A percentile compares a stretch with the other conserved stretches of the same genome.
phyloP scores from a whole-genome alignment of 2,329 filamentous ascomycete species.

The Xylaria sp. region DNA sequence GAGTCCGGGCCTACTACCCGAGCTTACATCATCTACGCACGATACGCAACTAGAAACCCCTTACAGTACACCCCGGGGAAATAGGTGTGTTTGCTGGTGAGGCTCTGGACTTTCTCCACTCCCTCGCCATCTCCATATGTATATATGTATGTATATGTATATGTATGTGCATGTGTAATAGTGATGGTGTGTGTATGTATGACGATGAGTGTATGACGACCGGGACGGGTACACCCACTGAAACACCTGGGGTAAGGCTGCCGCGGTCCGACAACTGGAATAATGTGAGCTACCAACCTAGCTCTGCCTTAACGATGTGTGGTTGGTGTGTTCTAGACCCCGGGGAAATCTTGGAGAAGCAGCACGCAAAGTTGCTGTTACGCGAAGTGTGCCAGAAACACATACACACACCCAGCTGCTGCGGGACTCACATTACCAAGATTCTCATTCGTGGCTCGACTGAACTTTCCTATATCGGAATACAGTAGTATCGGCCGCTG shows the following conservation, averaged over 20 bases:
- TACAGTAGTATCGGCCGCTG: not conserved
- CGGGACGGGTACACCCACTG: conserved; percentile 14
- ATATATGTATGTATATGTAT: conserved; percentile 25
- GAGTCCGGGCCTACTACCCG: conserved; percentile 14
- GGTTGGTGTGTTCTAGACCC: conserved; percentile 28
- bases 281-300: not conserved
- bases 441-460: conserved; percentile 15
- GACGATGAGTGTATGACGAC: conserved; percentile 29
- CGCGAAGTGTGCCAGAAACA: conserved; percentile 9
- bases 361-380: conserved; percentile 18
- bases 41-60: conserved; percentile 7
- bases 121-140: conserved; percentile 10
- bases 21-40: conserved; percentile 29
- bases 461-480: conserved; percentile 19
- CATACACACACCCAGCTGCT: not conserved
- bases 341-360: not conserved
- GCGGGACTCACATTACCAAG: not conserved
- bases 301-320: not conserved
- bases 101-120: conserved; percentile 31
- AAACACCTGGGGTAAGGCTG: conserved; percentile 27
- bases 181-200: conserved; percentile 11
- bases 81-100: conserved; percentile 17
- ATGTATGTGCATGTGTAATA: not conserved
- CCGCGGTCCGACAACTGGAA: conserved; percentile 18
- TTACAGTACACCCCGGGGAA: conserved; percentile 15